phyloP scores from a whole-genome alignment of 257 asterid species.

The Rauvolfia tetraphylla region DNA sequence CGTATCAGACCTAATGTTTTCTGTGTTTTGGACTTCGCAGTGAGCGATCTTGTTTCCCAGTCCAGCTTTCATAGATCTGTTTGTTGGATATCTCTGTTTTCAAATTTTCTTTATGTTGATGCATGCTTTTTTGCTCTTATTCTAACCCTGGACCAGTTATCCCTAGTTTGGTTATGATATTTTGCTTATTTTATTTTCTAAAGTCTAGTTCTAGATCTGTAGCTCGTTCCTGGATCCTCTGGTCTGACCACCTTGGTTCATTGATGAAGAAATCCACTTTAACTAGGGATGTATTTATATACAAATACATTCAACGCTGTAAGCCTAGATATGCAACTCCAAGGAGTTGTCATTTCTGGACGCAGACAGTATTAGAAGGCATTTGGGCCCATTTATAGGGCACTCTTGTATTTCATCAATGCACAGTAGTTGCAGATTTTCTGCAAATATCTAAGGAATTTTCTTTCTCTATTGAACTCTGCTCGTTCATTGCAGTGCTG shows the following conservation, averaged over 20 bases:
- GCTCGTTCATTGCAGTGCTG: slow-evolving; percentile 60
- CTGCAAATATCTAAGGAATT: not conserved
- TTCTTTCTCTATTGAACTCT: slow-evolving; percentile 20
- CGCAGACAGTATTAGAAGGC: not conserved
- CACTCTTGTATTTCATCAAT: not conserved
- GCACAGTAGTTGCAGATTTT: not conserved
- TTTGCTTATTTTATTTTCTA: not conserved
- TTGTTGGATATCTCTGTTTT: not conserved
- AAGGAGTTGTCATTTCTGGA: not conserved
- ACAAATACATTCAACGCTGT: not conserved
- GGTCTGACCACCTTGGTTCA: not conserved
- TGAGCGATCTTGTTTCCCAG: not conserved
- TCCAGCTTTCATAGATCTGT: not conserved
- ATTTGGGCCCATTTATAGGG: not conserved
- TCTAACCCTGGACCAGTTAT: not conserved
- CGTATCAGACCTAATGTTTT: not conserved
- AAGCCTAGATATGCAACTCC: not conserved
- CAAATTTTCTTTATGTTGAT: not conserved
- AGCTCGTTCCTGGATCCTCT: not conserved
- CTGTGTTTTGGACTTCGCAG: not conserved
- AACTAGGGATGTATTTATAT: not conserved
- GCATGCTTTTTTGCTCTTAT: not conserved
- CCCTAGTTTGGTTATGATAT: not conserved
- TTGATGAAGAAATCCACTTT: not conserved
- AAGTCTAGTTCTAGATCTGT: not conserved